Evolutionary conservation across 192 early-diverging fungal species (phyloP).

Genomic region (Coemansia sp.): DNA sequence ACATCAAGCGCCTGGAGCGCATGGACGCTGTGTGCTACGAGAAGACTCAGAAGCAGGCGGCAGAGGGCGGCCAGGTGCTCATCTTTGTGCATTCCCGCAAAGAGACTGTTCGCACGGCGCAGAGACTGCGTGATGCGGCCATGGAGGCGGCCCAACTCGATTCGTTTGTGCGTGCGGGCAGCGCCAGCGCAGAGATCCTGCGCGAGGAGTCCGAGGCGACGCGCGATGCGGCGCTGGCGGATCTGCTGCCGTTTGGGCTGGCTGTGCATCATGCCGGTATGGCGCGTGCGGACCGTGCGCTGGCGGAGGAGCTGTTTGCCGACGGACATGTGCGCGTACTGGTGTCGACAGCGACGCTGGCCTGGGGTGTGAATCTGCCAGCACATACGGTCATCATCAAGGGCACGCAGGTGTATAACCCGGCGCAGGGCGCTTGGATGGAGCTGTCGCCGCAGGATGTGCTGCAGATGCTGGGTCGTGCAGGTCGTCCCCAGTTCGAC

Average conservation of each 20-base stretch:
- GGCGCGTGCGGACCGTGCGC: conserved; percentile 78
- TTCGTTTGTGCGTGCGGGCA: conserved; percentile 77
- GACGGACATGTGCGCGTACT: conserved; percentile 78
- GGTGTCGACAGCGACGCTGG: conserved; percentile 95
- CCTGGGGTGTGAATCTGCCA: conserved; percentile 99
- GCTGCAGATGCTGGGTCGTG: conserved; percentile 99
- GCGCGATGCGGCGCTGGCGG: conserved; percentile 81
- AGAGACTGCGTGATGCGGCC: conserved; percentile 73
- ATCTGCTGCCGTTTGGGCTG: conserved; percentile 78
- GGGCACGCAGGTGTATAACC: conserved; percentile 93
- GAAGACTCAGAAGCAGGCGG: conserved; percentile 66
- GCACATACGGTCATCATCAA: conserved; percentile 99
- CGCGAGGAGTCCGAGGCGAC: conserved; percentile 70
- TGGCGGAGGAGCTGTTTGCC: conserved; percentile 89
- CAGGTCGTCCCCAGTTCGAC: conserved; percentile 93
- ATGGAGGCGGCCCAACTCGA: conserved; percentile 69
- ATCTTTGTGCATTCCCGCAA: conserved; percentile 99
- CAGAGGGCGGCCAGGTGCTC: conserved; percentile 93
- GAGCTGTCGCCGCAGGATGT: conserved; percentile 97
- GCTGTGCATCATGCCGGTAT: conserved; percentile 98
- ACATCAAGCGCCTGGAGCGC: conserved; percentile 84
- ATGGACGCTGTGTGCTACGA: conserved; percentile 97
- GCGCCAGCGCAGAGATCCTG: conserved; percentile 59
- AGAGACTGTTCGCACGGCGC: conserved; percentile 92
- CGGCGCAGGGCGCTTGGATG: conserved; percentile 88